phyloP scores from a whole-genome alignment of 495 filamentous ascomycete species.

The Delitschia confertaspora region DNA sequence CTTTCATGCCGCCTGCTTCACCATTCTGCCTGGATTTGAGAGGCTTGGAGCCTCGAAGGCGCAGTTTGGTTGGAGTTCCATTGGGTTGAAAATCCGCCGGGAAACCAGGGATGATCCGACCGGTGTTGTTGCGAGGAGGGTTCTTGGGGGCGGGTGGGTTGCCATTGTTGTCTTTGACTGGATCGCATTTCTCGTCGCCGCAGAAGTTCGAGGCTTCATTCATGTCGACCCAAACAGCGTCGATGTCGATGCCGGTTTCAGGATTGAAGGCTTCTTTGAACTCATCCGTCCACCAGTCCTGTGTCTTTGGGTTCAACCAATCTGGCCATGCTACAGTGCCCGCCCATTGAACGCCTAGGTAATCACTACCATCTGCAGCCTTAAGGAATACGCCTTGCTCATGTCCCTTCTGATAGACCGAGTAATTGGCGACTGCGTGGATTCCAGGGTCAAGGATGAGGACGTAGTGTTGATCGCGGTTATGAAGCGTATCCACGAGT shows the following conservation, averaged over 20 bases:
- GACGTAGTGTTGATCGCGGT: slow-evolving; percentile 66
- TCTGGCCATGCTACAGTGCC: slow-evolving; percentile 45
- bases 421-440: slow-evolving; percentile 58
- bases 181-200: slow-evolving; percentile 60
- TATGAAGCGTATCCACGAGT: slow-evolving; percentile 65
- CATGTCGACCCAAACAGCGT: slow-evolving; percentile 41
- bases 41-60: slow-evolving; percentile 42
- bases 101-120: slow-evolving; percentile 58
- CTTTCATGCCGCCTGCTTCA: slow-evolving; percentile 47
- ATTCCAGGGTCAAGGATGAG: slow-evolving; percentile 28
- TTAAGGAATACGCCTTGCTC: slow-evolving; percentile 34
- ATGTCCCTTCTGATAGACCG: slow-evolving; percentile 46
- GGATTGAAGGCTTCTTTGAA: slow-evolving; percentile 58
- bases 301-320: slow-evolving; percentile 66
- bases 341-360: slow-evolving; percentile 21
- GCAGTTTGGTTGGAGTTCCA: slow-evolving; percentile 53
- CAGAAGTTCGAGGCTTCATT: slow-evolving; percentile 43
- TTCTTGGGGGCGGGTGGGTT: slow-evolving; percentile 12
- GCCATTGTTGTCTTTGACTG: slow-evolving; percentile 34
- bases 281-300: slow-evolving; percentile 65
- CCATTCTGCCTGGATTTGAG: slow-evolving; percentile 33
- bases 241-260: slow-evolving; percentile 63
- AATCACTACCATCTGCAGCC: slow-evolving; percentile 41
- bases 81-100: slow-evolving; percentile 65
- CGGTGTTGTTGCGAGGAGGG: slow-evolving; percentile 43